Conservation (phyloP, 495 filamentous ascomycete genomes). For the Neurospora africana region DNA sequence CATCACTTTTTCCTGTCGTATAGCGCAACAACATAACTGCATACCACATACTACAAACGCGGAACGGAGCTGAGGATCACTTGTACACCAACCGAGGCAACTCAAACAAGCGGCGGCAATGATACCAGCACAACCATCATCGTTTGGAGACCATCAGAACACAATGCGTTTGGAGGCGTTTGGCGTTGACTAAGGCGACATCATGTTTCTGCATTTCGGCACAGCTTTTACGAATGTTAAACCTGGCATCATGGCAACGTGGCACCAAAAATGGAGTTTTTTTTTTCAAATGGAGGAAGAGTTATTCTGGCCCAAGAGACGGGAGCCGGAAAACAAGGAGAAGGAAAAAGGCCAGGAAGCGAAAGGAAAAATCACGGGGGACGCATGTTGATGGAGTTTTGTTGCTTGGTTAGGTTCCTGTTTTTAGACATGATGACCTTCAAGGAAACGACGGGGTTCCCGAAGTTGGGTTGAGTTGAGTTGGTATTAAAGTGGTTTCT, state of each 20-base stretch:
- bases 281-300: too few species aligned
- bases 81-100: neutral
- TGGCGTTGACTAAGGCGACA: neutral
- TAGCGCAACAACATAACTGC: neutral
- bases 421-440: neutral
- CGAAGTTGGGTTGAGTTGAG: neutral
- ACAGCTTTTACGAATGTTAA: too few species aligned
- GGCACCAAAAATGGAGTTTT: too few species aligned
- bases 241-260: too few species aligned
- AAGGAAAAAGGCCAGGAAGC: neutral
- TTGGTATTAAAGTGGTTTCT: too few species aligned
- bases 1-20: neutral
- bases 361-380: neutral
- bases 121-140: neutral
- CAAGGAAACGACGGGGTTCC: neutral
- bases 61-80: neutral
- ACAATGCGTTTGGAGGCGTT: neutral
- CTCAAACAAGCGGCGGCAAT: neutral
- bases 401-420: neutral
- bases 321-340: neutral
- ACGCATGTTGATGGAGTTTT: neutral
- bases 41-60: neutral
- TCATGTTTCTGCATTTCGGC: too few species aligned
- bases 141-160: too few species aligned
- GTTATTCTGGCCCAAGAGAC: neutral